Base-by-base conservation (phyloP, 345 rosid genomes). In the Trapa bicornis region DNA sequence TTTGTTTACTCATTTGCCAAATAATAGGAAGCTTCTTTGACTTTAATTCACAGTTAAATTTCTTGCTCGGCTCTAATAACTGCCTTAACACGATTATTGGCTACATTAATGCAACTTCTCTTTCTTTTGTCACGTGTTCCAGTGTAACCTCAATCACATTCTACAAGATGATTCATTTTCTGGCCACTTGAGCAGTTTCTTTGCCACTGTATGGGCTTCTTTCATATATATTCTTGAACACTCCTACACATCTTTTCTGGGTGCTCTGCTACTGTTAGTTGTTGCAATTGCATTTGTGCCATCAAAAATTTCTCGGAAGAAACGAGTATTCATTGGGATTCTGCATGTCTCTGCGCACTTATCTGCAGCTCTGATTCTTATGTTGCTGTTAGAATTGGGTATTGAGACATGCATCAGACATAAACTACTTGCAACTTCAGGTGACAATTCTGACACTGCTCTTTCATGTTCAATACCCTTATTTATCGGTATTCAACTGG, bases 91-190 rank as follows among this genome's bases (percentile, higher is more conserved):
- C 13, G 48, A 17, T 58, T 58, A 37, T 35, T 67, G n/a, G 37
- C 29, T 41, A 37, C 13, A 8, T 4, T 37, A 8, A 14, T 6
- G 14, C 64, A 69, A 64, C 53, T 63, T 66, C 54, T 48, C 60
- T 73, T 47, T 42, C 45, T 37, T 29, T 61, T 50, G 47, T 50
- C 54, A 50, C 65, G 29, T 17, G 54, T 80, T 75, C 81, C 84
- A 94, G 99, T 94, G 99, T 77, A 83, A 91, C 86, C 96, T 94
- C 22, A 77, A 80, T 79, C 97, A 86, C 78, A 81, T 94, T 71
- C 79, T 86, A 79, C 91, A 81, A 81, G 92, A 83, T 52, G 96
- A 91, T 85, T 82, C 97, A 14, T 85, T 94, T 82, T 84, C 90
- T 73, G 96, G 93, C 68, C 97, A 80, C 77, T 47, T 89, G 85